phyloP scores from a whole-genome alignment of 1,139 yeast species.

The Hanseniaspora uvarum region DNA sequence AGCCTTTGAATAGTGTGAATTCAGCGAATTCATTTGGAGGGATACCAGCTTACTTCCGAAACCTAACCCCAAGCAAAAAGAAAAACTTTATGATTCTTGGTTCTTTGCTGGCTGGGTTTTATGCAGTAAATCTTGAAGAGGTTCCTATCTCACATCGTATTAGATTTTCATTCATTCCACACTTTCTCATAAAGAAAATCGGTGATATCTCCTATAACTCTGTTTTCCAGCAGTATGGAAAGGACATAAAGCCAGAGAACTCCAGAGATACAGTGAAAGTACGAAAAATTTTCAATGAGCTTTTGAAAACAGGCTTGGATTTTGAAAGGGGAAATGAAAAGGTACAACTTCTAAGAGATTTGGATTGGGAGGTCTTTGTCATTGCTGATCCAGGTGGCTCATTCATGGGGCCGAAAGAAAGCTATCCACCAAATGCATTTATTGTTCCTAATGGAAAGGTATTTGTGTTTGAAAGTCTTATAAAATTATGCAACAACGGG shows the following conservation, averaged over 20 bases:
- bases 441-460: slow-evolving; percentile 94
- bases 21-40: background rate
- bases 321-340: slow-evolving; percentile 35
- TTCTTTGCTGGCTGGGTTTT: slow-evolving; percentile 40
- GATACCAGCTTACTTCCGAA: background rate
- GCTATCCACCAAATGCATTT: slow-evolving; percentile 82
- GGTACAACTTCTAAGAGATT: slow-evolving; percentile 24
- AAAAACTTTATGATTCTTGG: slow-evolving; percentile 24
- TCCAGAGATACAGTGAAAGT: slow-evolving; percentile 53
- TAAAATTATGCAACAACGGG: slow-evolving; percentile 51
- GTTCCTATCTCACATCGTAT: slow-evolving; percentile 76
- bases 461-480: slow-evolving; percentile 70
- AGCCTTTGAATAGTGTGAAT: background rate
- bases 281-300: slow-evolving; percentile 47
- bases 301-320: slow-evolving; percentile 42
- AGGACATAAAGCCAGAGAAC: slow-evolving; percentile 40
- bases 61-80: slow-evolving; percentile 2
- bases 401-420: slow-evolving; percentile 25
- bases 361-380: slow-evolving; percentile 74
- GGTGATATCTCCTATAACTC: slow-evolving; percentile 62
- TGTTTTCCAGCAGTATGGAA: slow-evolving; percentile 42
- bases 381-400: slow-evolving; percentile 42
- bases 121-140: slow-evolving; percentile 55
- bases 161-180: slow-evolving; percentile 65
- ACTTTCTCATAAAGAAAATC: slow-evolving; percentile 52